Evolutionary conservation across 768 basidiomycete species (phyloP).

Genomic region (Cystobasidium onofrii): DNA sequence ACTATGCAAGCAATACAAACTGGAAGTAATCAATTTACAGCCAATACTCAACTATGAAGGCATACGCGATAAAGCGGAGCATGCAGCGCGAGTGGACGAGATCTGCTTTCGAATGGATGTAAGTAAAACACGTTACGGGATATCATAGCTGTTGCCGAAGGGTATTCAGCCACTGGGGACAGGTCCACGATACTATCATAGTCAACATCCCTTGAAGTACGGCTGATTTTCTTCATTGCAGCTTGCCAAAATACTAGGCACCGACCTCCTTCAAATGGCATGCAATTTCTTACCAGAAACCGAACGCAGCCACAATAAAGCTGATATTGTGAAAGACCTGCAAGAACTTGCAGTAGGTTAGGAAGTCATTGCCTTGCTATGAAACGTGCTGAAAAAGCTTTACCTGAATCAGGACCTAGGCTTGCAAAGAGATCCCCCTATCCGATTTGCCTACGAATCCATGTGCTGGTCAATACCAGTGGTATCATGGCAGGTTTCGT

Average conservation of each 20-base stretch:
- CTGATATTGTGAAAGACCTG: constrained; percentile 24
- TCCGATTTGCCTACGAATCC: constrained; percentile 33
- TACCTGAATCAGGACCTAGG: constrained; percentile 30
- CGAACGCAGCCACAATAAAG: constrained; percentile 31
- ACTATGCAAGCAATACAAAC: constrained; percentile 8
- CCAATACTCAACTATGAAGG: constrained; percentile 34
- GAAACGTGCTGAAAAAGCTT: neutral
- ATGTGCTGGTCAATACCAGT: constrained; percentile 24
- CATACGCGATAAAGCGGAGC: constrained; percentile 27
- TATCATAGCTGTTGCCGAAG: neutral
- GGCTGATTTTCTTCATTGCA: neutral
- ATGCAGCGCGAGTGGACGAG: constrained; percentile 15
- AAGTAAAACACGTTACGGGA: neutral
- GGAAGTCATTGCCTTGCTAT: neutral
- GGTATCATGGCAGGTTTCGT: neutral
- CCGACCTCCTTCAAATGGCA: constrained; percentile 34
- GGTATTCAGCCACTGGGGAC: too few relatives aligned
- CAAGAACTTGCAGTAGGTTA: constrained; percentile 32
- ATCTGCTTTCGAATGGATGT: constrained; percentile 32
- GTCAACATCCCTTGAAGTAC: neutral
- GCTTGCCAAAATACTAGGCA: constrained; percentile 31
- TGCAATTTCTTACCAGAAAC: constrained; percentile 31
- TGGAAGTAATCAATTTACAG: constrained; percentile 27
- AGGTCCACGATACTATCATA: too few relatives aligned
- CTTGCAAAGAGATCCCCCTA: neutral